These are phyloP conservation scores for Aspergillus costaricaensis DNA, from an alignment of 2,329 filamentous ascomycete species.

Conservation along the genomic window DNA sequence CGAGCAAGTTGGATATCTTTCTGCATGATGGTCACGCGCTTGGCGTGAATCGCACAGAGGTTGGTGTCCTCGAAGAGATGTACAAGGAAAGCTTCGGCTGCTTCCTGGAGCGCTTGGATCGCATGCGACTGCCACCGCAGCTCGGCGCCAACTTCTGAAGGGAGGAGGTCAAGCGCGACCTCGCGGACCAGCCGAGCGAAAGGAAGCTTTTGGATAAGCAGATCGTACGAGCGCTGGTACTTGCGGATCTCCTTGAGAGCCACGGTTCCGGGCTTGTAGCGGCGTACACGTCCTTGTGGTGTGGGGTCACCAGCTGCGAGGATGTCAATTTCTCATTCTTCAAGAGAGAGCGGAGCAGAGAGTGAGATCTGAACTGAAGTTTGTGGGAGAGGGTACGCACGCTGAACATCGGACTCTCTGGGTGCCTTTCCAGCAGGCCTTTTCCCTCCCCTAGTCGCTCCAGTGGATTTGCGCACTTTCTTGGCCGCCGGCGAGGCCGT, in stretches of 20 bases:
- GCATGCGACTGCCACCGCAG: constrained; percentile 96
- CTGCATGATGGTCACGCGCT: constrained; percentile 95
- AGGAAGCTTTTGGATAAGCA: constrained; percentile 68
- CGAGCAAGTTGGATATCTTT: constrained; percentile 95
- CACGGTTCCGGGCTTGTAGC: constrained; percentile 77
- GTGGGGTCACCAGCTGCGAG: constrained; percentile 70
- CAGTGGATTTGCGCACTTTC: constrained; percentile 24
- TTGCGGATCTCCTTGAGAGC: constrained; percentile 88
- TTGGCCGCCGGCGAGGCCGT: constrained; percentile 9
- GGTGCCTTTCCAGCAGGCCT: constrained; percentile 19
- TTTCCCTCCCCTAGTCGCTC: constrained; percentile 21
- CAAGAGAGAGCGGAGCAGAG: background rate
- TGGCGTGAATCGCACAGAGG: constrained; percentile 93
- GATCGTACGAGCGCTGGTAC: constrained; percentile 86
- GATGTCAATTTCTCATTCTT: constrained; percentile 14
- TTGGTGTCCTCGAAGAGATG: constrained; percentile 97
- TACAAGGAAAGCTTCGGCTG: constrained; percentile 92
- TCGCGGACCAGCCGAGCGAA: constrained; percentile 54
- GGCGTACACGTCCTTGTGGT: constrained; percentile 60
- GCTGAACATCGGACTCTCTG: constrained; percentile 39
- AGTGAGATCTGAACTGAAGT: background rate
- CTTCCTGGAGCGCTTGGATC: constrained; percentile 89
- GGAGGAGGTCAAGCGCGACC: constrained; percentile 58
- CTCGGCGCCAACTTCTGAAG: constrained; percentile 62
- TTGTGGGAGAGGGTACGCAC: constrained; percentile 28